Evolutionary conservation across 495 filamentous ascomycete genomes (phyloP), one percentile per base, ranked within the genome.

Genomic region (Chaetomium fimeti): DNA sequence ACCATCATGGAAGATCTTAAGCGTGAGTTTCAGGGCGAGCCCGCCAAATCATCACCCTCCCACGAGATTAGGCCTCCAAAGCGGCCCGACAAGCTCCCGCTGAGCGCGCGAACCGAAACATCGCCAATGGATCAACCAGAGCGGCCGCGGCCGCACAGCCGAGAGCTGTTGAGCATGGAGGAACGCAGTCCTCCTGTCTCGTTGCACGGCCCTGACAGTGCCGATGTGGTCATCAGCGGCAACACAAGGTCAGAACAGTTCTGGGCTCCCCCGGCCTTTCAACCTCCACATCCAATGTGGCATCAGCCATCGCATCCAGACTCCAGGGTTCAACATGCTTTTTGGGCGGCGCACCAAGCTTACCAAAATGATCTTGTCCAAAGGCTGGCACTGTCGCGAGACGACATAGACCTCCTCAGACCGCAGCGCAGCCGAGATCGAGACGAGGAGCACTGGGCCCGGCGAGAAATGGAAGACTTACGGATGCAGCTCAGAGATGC

Each of bases 41-140:
- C 61, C 1, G 5, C 32, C 2, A 55, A 61, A 28, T 16, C 49
- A 42, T 12, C 32, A 2, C 58, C 60, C 18, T 28, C 24, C 12
- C 25, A 63, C 16, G 64, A 66, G 18, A 36, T 13, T 43, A 54
- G 16, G 20, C 68, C 65, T 5, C 62, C 62, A 0, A 40, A 28
- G 42, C 61, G 62, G 28, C 65, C 62, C 13, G 68, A 63, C 0
- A 67, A 70, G 62, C 25, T 63, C 13, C 64, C 64, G 36, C n/a
- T 60, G 27, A n/a, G 45, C 24, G 38, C 22, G 7, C 8, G n/a
- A 22, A 2, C 22, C 3, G 57, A 54, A 24, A 28, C 42, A 13
- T 36, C 36, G 15, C 54, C 53, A 6, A 28, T 32, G 36, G 61
- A 60, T 5, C 59, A 53, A 6, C 43, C 7, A 18, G 48, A 20